Evolutionary conservation across 2,329 filamentous ascomycete species (phyloP), one percentile per base, ranked within the genome.

Genomic region (Colletotrichum magnum): DNA sequence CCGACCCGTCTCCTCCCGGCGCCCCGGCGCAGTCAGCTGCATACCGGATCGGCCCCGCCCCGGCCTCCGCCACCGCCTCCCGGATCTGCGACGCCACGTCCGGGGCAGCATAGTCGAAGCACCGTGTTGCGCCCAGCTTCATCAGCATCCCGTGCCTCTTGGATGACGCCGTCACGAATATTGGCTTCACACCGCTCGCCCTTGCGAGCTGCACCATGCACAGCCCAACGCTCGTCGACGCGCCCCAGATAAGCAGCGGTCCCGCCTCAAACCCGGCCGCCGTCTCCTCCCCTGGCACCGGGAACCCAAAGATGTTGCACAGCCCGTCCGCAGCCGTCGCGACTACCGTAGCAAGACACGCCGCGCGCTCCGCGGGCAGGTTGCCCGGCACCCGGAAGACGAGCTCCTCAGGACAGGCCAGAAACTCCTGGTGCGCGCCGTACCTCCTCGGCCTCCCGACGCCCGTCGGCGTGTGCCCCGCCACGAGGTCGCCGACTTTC

Each of bases 191-290:
- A 3, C 80, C 81, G 1, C 77, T 75, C 0, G 76, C 75, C 6
- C 70, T 72, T 0, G 79, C 80, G 2, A 81, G 68, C 58, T 82
- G 79, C 16, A 82, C 75, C 5, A 78, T 78, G 24, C 74, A 75
- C 36, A 74, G 70, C 7, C 81, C 81, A 1, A 82, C 79, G 47
- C 74, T 75, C 1, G 76, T 76, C 4, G 75, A 76, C 7, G 77
- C 81, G n/a, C 79, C 81, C 81, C 81, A 82, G 51, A 82, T 74
- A 16, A 82, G 65, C 6, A 81, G 6, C 1, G 74, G 73, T 6
- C 75, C 68, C 1, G 64, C 64, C 6, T 64, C 68, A 6, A 70
- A 54, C 15, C 24, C 62, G 3, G 2, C 24, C 9, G 68, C 36
- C 2, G 70, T n/a, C 10, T 57, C 52, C 4, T 66, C 64, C 3